Conservation (phyloP, 305 asterid genomes). For the Plantago lanceolata region DNA sequence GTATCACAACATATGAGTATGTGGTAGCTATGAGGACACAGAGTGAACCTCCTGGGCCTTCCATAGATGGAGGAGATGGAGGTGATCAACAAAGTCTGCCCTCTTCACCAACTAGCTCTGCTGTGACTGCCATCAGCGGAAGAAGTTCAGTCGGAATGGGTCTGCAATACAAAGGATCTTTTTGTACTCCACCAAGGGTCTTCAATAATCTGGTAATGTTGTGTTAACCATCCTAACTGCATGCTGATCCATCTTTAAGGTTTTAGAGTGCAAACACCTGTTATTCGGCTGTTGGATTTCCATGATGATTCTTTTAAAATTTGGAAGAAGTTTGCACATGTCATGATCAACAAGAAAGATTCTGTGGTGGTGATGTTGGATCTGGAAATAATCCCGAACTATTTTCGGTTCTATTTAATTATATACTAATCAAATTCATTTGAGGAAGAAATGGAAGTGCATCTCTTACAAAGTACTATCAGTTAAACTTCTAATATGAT, state of each 20-base stretch:
- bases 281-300: conserved; percentile 1
- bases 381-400: background rate
- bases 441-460: background rate
- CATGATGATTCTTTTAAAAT: background rate
- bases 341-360: background rate
- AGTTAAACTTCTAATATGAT: too few relatives aligned
- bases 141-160: conserved; percentile 94
- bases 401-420: background rate
- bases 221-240: background rate
- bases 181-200: conserved; percentile 97
- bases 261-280: background rate
- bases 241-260: background rate
- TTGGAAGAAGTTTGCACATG: background rate
- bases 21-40: conserved; percentile 93
- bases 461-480: background rate
- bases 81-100: conserved; percentile 88
- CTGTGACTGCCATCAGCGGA: conserved; percentile 88
- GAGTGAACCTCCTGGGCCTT: conserved; percentile 93
- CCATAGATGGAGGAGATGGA: conserved; percentile 70
- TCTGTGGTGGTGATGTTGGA: background rate
- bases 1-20: conserved; percentile 89
- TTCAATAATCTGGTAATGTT: conserved; percentile 79
- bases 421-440: background rate
- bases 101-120: conserved; percentile 89
- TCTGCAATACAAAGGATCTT: conserved; percentile 86